Evolutionary conservation across 768 basidiomycete species (phyloP), one percentile per base, ranked within the genome.

Genomic region (Tricholoma furcatifolium): DNA sequence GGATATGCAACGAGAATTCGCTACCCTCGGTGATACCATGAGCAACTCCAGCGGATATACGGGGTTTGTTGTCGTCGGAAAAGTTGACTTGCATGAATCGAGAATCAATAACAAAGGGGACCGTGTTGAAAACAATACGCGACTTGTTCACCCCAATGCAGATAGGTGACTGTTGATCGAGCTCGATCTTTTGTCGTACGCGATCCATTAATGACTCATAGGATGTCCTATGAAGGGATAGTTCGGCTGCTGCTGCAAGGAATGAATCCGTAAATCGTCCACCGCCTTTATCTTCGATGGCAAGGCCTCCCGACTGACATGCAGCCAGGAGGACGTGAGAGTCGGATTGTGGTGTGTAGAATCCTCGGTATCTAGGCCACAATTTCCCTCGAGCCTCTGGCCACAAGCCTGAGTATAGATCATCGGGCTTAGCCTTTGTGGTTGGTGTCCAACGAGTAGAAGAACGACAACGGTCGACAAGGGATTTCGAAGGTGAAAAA

Each of bases 11-110:
- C 36, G 75, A 77, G 54, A 88, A 75, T 56, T 85, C 81, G 8
- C 77, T 83, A 43, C 84, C 86, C 54, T 78, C 76, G n/a, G 77
- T 74, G 17, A 88, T 70, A 1, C 86, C 86, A 54, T 87, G 84
- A 4, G 82, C 77, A 1, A 78, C 74, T 11, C 87, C 87, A 34
- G 80, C 76, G 31, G 78, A 77, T 30, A 88, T 65, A 54, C 77
- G 77, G 41, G 85, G 58, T 10, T 63, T 60, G 12, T 60, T 62
- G 18, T 73, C 70, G 30, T 68, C 67, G 43, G 75, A 66, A 15
- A 73, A 62, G 41, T 71, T 70, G 34, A 78, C 74, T 12, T 77
- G 66, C 47, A 82, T 72, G 51, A 79, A 81, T 32, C 69, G 68
- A 17, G 67, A 62, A 61, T 86, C 81, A 23, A 73, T 63, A 34